Percentiles rank a stretch among this genome's conserved stretches.
phyloP scores from a whole-genome alignment of 495 filamentous ascomycete species.

The Lophiotrema nucula region DNA sequence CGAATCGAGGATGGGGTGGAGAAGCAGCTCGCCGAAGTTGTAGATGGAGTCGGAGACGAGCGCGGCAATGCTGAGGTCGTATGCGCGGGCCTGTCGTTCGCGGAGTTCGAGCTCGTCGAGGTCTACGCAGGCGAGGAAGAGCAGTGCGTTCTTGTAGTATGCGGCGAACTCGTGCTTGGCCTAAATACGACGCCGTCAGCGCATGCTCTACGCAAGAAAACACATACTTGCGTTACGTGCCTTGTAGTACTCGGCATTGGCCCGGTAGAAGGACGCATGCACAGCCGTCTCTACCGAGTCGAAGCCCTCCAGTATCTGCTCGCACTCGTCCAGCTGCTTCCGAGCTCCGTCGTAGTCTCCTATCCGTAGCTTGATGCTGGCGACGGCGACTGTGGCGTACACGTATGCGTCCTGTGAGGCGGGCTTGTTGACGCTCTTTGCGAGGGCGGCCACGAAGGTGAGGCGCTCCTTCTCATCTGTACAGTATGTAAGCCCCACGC shows the following conservation, averaged over 20 bases:
- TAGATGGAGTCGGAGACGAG: conserved; percentile 93
- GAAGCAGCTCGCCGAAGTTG: conserved; percentile 97
- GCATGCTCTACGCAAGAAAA: no score
- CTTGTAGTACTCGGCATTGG: conserved; percentile 93
- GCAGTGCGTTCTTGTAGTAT: conserved; percentile 95
- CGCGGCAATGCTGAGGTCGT: conserved; percentile 89
- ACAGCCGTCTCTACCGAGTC: conserved; percentile 95
- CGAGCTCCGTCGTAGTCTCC: conserved; percentile 72
- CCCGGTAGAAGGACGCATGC: conserved; percentile 93
- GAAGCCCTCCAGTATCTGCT: conserved; percentile 83
- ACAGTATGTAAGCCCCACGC: not conserved
- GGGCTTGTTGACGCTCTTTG: conserved; percentile 84
- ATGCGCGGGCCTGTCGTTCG: conserved; percentile 78
- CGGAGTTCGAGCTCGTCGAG: conserved; percentile 64
- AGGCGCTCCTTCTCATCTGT: conserved; percentile 62
- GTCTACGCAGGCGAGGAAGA: conserved; percentile 97
- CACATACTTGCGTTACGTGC: conserved; percentile 47
- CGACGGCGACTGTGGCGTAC: conserved; percentile 87
- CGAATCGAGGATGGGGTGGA: conserved; percentile 92
- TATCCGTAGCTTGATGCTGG: conserved; percentile 79
- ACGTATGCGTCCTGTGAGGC: conserved; percentile 95
- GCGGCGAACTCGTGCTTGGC: conserved; percentile 84
- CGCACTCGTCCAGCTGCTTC: conserved; percentile 81
- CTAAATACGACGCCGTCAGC: no score
- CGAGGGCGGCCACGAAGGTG: conserved; percentile 78